A percentile compares a stretch with the other conserved stretches of the same genome.
Evolutionary conservation across 305 asterid genomes (phyloP).

Genomic region (Caryopteris hybrid): DNA sequence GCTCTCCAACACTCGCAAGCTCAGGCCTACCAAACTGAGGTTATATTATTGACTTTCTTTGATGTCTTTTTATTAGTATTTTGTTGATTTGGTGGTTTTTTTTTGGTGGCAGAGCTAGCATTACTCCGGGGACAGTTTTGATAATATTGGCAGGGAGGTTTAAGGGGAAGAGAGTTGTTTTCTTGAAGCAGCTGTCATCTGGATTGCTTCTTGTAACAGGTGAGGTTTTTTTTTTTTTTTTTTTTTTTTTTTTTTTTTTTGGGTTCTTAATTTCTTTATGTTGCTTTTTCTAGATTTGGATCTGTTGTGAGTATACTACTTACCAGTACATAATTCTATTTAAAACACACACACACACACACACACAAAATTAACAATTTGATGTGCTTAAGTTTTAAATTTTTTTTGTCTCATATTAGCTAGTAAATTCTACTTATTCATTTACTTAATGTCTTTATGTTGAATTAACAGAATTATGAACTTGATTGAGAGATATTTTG

Average conservation of each 20-base stretch:
- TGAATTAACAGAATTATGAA: too few relatives aligned
- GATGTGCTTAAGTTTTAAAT: too few relatives aligned
- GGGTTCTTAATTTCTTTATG: neutral
- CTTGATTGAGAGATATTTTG: too few relatives aligned
- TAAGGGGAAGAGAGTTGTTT: slow-evolving; percentile 64
- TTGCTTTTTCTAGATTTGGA: neutral
- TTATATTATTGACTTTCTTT: neutral
- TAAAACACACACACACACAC: too few relatives aligned
- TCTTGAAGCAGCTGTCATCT: slow-evolving; percentile 55
- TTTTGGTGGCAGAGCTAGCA: slow-evolving; percentile 30
- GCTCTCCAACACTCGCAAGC: slow-evolving; percentile 61
- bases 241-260: neutral
- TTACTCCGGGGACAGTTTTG: slow-evolving; percentile 62
- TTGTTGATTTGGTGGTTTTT: neutral
- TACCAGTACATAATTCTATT: too few relatives aligned
- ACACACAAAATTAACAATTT: too few relatives aligned
- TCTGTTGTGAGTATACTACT: too few relatives aligned
- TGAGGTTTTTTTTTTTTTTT: neutral
- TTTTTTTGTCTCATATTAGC: too few relatives aligned
- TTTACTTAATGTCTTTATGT: too few relatives aligned
- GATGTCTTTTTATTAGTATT: neutral
- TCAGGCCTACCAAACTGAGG: slow-evolving; percentile 76
- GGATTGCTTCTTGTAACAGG: slow-evolving; percentile 64
- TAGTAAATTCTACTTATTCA: too few relatives aligned
- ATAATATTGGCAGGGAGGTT: slow-evolving; percentile 57